Evolutionary conservation across 2,329 filamentous ascomycete species (phyloP).

Genomic region (Rhexocercosporidium sp.): DNA sequence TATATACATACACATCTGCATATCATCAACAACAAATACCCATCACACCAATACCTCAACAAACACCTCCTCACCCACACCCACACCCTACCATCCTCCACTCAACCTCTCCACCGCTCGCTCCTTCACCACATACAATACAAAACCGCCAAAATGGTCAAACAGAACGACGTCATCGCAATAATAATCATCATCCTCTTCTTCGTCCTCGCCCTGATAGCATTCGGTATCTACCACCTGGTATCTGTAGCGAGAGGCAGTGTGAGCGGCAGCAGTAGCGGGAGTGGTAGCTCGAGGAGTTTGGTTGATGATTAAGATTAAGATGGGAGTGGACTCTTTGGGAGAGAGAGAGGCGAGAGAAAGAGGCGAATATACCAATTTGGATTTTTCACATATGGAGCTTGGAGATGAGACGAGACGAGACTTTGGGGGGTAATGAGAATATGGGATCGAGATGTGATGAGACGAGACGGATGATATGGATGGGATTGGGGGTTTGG

Average conservation of each 20-base stretch:
- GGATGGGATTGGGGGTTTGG: constrained; percentile 13
- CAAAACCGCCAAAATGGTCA: constrained; percentile 54
- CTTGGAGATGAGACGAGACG: neutral
- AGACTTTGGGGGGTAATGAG: neutral
- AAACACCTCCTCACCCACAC: neutral
- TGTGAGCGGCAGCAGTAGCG: constrained; percentile 25
- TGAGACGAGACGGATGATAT: constrained; percentile 10
- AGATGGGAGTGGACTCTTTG: neutral
- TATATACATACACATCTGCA: neutral
- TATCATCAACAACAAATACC: neutral
- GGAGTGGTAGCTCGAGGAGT: constrained; percentile 30
- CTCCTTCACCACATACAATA: constrained; percentile 2
- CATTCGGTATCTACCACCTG: constrained; percentile 67
- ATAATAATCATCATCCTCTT: constrained; percentile 72
- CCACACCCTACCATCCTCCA: neutral
- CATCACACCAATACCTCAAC: too few species aligned
- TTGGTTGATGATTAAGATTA: constrained; percentile 38
- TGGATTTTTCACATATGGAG: neutral
- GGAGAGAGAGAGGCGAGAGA: neutral
- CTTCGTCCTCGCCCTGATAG: constrained; percentile 63
- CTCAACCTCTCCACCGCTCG: neutral
- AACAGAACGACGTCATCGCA: constrained; percentile 71
- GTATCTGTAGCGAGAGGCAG: constrained; percentile 53
- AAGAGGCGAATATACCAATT: constrained; percentile 9
- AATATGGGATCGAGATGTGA: constrained; percentile 10